Percentiles rank a stretch among this genome's conserved stretches.
Evolutionary conservation across 2,329 filamentous ascomycete genomes (phyloP).

Genomic region (Didymellaceae sp.): DNA sequence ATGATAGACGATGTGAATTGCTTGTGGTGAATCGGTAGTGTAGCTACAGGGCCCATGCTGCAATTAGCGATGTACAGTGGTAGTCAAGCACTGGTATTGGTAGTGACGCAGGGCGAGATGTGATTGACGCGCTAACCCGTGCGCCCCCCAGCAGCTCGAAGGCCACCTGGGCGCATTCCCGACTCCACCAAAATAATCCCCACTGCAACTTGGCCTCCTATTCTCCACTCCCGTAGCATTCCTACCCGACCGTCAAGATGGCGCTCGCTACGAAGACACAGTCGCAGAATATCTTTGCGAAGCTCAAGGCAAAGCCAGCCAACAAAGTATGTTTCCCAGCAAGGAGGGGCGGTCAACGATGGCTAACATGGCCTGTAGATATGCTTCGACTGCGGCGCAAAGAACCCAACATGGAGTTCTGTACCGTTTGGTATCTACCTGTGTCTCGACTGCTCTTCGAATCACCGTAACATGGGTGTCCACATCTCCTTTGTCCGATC

Average conservation of each 20-base stretch:
- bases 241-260: conserved; percentile 51
- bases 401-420: conserved; percentile 98
- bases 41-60: too few species aligned
- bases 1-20: too few species aligned
- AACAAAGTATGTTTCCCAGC: conserved; percentile 76
- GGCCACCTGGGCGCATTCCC: conserved; percentile 34
- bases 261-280: conserved; percentile 84
- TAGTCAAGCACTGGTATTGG: background rate
- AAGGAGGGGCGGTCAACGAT: conserved; percentile 26
- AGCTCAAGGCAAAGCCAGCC: conserved; percentile 89
- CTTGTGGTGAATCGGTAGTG: too few species aligned
- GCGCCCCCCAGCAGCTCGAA: conserved; percentile 9
- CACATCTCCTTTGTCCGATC: conserved; percentile 99
- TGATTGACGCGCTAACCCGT: conserved; percentile 12
- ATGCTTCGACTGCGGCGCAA: conserved; percentile 97
- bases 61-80: too few species aligned
- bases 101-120: conserved; percentile 1
- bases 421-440: conserved; percentile 97
- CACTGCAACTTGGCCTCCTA: conserved; percentile 38
- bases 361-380: conserved; percentile 62
- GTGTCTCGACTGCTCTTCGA: conserved; percentile 95
- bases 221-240: conserved; percentile 28
- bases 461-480: conserved; percentile 96
- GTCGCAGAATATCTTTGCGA: conserved; percentile 97
- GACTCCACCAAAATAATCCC: conserved; percentile 37